phyloP scores from a whole-genome alignment of 345 rosid genomes.

The Syzygium jambos region DNA sequence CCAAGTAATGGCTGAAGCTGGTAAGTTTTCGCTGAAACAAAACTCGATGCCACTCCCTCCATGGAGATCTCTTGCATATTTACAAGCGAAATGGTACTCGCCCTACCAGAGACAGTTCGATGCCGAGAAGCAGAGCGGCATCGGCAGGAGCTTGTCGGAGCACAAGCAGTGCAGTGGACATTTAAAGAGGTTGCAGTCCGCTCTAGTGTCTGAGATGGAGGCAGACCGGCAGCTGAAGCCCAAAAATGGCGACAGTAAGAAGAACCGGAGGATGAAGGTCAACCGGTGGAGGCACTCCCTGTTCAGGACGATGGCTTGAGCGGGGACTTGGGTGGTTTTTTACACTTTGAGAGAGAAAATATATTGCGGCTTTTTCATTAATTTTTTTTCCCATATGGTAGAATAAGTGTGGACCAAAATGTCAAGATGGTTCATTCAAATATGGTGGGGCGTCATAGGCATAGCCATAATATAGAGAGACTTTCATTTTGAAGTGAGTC shows the following conservation, averaged over 20 bases:
- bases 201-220: slow-evolving; percentile 49
- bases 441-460: background rate
- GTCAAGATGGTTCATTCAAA: background rate
- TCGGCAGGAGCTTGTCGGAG: slow-evolving; percentile 7
- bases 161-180: slow-evolving; percentile 61
- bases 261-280: slow-evolving; percentile 32
- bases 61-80: slow-evolving; percentile 82
- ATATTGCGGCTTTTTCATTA: background rate
- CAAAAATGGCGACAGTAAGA: slow-evolving; percentile 17
- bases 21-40: slow-evolving; percentile 73
- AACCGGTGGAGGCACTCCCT: slow-evolving; percentile 40
- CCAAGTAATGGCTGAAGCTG: slow-evolving; percentile 85
- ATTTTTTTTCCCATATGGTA: background rate
- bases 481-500: background rate
- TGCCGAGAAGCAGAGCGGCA: slow-evolving; percentile 24
- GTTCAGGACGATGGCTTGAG: slow-evolving; percentile 9
- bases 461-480: background rate
- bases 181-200: slow-evolving; percentile 57
- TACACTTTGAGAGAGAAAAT: background rate
- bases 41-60: slow-evolving; percentile 97
- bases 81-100: slow-evolving; percentile 84
- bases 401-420: background rate
- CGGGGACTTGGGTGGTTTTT: background rate
- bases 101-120: slow-evolving; percentile 42
- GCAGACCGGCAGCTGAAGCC: slow-evolving; percentile 44